These are phyloP conservation scores for Chytridium lagenaria DNA, from an alignment of 371 early-diverging fungal genomes.

Conservation along the genomic window DNA sequence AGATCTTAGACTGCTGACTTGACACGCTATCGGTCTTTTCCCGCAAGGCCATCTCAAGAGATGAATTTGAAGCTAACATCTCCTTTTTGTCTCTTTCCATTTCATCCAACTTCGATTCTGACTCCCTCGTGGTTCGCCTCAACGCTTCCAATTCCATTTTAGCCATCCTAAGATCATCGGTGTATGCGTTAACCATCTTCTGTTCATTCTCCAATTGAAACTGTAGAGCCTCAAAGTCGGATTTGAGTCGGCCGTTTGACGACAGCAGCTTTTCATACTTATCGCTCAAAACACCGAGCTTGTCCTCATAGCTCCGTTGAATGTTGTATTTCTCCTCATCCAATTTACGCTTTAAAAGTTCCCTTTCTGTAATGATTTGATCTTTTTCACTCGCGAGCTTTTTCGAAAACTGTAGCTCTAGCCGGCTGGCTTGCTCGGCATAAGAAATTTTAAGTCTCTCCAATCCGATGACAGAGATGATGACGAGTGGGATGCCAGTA, in stretches of 20 bases:
- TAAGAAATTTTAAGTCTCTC: slow-evolving; percentile 37
- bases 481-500: slow-evolving; percentile 11
- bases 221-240: neutral
- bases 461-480: slow-evolving; percentile 35
- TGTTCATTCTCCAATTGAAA: neutral
- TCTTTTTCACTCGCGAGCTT: slow-evolving; percentile 47
- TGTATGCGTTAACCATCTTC: neutral
- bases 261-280: slow-evolving; percentile 1
- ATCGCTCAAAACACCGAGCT: slow-evolving; percentile 26
- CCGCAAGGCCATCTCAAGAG: neutral
- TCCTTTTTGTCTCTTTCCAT: neutral
- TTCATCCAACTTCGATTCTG: neutral
- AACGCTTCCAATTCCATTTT: neutral
- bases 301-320: slow-evolving; percentile 38
- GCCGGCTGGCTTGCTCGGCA: slow-evolving; percentile 35
- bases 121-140: too few relatives aligned
- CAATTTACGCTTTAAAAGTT: slow-evolving; percentile 25
- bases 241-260: neutral
- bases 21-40: neutral
- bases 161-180: neutral
- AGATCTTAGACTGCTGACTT: neutral
- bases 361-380: slow-evolving; percentile 29
- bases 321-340: slow-evolving; percentile 38
- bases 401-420: slow-evolving; percentile 40
- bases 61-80: neutral